Evolutionary conservation across 164 flowering plant genomes (phyloP).

Genomic region (Malania oleifera): DNA sequence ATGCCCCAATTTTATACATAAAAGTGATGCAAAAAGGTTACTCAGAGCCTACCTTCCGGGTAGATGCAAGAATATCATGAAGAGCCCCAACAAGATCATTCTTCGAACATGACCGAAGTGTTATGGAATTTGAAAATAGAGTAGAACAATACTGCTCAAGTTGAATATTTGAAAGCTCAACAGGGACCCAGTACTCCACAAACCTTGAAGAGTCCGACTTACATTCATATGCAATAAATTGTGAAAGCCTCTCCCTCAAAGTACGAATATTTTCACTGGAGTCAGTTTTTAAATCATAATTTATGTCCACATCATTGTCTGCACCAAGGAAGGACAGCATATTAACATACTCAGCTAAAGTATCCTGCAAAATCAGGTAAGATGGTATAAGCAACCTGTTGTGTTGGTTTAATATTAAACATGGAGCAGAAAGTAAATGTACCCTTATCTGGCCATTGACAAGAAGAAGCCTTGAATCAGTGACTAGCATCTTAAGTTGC

Average conservation of each 20-base stretch:
- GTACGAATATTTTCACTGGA: conserved; percentile 25
- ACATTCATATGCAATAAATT: conserved; percentile 34
- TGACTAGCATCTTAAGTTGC: conserved; percentile 34
- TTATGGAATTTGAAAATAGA: conserved; percentile 44
- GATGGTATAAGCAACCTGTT: not conserved
- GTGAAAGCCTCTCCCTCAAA: conserved; percentile 48
- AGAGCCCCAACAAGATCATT: conserved; percentile 61
- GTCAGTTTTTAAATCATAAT: conserved; percentile 14
- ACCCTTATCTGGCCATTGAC: conserved; percentile 51
- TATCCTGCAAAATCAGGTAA: conserved; percentile 42
- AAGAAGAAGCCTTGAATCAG: conserved; percentile 51
- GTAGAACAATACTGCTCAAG: conserved; percentile 84
- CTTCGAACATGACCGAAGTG: conserved; percentile 56
- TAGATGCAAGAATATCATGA: conserved; percentile 46
- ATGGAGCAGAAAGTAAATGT: conserved; percentile 1
- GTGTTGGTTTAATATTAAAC: not conserved
- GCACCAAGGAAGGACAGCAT: conserved; percentile 48
- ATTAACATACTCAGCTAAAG: conserved; percentile 33
- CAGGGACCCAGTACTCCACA: conserved; percentile 91
- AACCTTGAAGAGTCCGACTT: conserved; percentile 49
- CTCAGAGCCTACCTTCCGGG: conserved; percentile 53
- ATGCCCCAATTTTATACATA: not conserved
- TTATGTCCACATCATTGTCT: conserved; percentile 8
- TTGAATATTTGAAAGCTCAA: conserved; percentile 62
- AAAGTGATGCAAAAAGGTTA: not conserved